Percentiles rank a stretch among this genome's conserved stretches.
Evolutionary conservation across 1,284 basidiomycete species (phyloP).

Genomic region (Limonomyces culmigenus): DNA sequence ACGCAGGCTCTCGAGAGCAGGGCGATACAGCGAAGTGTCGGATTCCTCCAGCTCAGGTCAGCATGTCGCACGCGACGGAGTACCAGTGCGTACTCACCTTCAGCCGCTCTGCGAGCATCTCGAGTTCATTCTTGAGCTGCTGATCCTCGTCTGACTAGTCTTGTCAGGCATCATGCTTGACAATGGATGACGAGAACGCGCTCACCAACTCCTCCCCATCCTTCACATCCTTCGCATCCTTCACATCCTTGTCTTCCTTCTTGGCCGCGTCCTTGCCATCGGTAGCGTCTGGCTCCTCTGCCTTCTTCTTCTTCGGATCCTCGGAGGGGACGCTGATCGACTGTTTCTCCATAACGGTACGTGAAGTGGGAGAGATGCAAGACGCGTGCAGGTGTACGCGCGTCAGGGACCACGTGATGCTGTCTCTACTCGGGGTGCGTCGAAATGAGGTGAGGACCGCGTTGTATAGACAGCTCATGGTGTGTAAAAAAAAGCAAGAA

Average conservation of each 20-base stretch:
- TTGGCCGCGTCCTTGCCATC: constrained; percentile 23
- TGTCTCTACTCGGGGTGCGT: too few species aligned
- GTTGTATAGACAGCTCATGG: too few species aligned
- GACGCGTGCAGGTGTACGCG: too few species aligned
- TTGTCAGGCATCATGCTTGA: neutral
- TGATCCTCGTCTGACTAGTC: constrained; percentile 85
- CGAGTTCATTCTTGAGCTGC: constrained; percentile 88
- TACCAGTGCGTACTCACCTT: constrained; percentile 35
- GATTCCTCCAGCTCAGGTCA: constrained; percentile 47
- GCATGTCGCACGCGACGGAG: constrained; percentile 2
- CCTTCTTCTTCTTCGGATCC: constrained; percentile 59
- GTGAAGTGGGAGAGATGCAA: neutral
- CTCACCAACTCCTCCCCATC: constrained; percentile 76
- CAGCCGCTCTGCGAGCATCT: constrained; percentile 92
- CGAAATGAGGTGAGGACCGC: too few species aligned
- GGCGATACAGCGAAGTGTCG: constrained; percentile 70
- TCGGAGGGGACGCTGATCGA: constrained; percentile 44
- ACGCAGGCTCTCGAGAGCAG: constrained; percentile 87
- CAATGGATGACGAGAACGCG: constrained; percentile 7
- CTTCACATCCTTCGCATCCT: constrained; percentile 31
- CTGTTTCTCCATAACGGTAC: neutral
- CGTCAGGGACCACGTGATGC: too few species aligned
- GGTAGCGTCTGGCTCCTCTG: constrained; percentile 31
- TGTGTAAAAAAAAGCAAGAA: too few species aligned
- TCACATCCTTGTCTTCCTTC: constrained; percentile 29